phyloP scores from a whole-genome alignment of 257 asterid genomes.

The Nicotiana undulata region DNA sequence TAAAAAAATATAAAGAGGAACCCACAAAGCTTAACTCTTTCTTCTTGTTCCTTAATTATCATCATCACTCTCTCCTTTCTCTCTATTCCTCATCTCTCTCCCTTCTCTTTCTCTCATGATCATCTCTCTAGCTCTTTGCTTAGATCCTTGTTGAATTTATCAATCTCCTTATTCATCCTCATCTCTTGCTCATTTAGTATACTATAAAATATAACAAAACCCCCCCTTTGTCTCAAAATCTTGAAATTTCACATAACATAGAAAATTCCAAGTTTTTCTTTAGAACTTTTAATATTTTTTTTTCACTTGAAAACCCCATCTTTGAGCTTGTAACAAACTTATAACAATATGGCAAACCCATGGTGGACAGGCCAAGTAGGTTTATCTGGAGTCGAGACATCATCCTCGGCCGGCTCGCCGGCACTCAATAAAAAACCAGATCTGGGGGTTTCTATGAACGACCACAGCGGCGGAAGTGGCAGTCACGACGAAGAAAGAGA shows the following conservation, averaged over 20 bases:
- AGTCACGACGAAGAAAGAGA: constrained; percentile 29
- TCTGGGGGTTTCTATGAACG: constrained; percentile 43
- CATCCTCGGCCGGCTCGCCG: constrained; percentile 25
- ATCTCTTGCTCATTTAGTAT: too few species aligned
- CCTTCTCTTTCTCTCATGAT: background rate
- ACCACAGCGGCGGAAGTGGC: constrained; percentile 19
- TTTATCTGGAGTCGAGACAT: constrained; percentile 34
- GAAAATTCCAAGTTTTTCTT: background rate
- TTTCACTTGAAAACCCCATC: background rate
- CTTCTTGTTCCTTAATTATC: constrained; percentile 4
- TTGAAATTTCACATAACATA: background rate
- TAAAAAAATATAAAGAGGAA: background rate
- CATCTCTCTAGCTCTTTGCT: background rate
- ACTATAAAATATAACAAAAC: background rate
- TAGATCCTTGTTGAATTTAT: constrained; percentile 21
- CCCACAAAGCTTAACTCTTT: background rate
- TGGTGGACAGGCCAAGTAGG: constrained; percentile 66
- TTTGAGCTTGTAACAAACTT: background rate
- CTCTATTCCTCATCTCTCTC: background rate
- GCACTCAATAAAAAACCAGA: constrained; percentile 35
- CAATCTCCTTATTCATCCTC: background rate
- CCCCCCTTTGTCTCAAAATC: constrained; percentile 3
- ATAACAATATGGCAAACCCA: constrained; percentile 36
- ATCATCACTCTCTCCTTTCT: background rate
- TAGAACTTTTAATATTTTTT: background rate